These are phyloP conservation scores for Tritrichomonas foetus DNA, from an alignment of 208 protist species.

Conservation along the genomic window DNA sequence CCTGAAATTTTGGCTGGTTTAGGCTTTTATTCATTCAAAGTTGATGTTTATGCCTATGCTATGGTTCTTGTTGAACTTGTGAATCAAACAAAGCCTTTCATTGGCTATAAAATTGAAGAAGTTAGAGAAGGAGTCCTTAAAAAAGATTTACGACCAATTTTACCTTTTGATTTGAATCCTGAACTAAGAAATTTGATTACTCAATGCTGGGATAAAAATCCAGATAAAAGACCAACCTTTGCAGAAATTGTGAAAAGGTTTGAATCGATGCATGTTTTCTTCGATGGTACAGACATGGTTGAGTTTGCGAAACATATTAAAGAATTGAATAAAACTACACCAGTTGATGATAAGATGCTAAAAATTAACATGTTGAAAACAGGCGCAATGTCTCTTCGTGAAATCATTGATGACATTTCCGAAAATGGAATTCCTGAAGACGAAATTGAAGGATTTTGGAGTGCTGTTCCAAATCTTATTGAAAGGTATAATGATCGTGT, in stretches of 20 bases:
- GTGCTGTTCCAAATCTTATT: too few relatives aligned
- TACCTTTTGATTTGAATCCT: background rate
- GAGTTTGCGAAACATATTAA: slow-evolving; percentile 21
- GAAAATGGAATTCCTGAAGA: too few relatives aligned
- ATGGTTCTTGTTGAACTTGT: slow-evolving; percentile 43
- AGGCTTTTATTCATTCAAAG: background rate
- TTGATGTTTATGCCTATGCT: slow-evolving; percentile 27
- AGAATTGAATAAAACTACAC: background rate
- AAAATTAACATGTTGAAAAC: too few relatives aligned
- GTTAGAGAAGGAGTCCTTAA: background rate
- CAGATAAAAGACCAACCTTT: background rate
- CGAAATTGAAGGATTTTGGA: too few relatives aligned
- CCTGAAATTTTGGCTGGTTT: background rate
- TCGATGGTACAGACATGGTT: background rate
- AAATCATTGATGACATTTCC: too few relatives aligned
- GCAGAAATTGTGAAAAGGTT: background rate
- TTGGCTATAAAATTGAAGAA: background rate
- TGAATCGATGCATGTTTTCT: background rate
- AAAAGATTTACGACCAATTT: background rate
- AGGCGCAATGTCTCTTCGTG: too few relatives aligned
- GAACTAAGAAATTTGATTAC: background rate
- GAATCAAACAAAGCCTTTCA: slow-evolving; percentile 48
- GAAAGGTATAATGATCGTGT: too few relatives aligned
- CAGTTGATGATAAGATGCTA: background rate
- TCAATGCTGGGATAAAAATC: slow-evolving; percentile 32